These are phyloP conservation scores for Teunomyces atbi DNA, from an alignment of 805 yeast genomes.

Conservation along the genomic window DNA sequence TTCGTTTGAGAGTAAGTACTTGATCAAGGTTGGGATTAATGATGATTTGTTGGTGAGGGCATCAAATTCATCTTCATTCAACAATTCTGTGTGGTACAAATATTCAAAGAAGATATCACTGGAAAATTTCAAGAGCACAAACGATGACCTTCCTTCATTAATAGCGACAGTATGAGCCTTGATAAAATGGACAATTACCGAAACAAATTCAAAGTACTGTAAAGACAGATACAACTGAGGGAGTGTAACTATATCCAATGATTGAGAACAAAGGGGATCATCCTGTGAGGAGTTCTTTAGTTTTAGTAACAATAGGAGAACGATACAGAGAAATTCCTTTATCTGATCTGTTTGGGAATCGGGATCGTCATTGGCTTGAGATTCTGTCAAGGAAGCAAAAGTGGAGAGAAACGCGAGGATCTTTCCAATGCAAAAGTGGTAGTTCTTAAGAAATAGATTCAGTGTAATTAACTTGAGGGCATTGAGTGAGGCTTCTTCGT, in stretches of 20 bases:
- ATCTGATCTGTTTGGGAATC: constrained; percentile 21
- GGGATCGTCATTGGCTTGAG: constrained; percentile 3
- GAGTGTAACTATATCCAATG: constrained; percentile 15
- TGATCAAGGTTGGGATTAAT: constrained; percentile 29
- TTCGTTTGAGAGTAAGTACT: constrained; percentile 31
- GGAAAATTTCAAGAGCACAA: constrained; percentile 34
- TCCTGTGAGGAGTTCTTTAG: constrained; percentile 20
- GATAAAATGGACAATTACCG: constrained; percentile 33
- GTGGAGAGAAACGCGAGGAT: constrained; percentile 31
- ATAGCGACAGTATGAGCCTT: constrained; percentile 22
- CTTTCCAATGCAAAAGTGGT: constrained; percentile 36
- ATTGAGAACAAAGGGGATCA: constrained; percentile 10
- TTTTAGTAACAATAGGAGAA: constrained; percentile 32
- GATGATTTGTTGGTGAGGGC: constrained; percentile 23
- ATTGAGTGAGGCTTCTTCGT: constrained; percentile 30
- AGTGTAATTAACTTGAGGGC: constrained; percentile 36
- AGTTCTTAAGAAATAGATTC: constrained; percentile 40
- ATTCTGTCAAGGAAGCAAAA: constrained; percentile 19
- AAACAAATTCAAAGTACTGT: constrained; percentile 57
- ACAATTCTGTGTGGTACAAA: constrained; percentile 32
- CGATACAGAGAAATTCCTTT: constrained; percentile 36
- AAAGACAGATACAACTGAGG: constrained; percentile 36
- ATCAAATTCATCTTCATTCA: constrained; percentile 34
- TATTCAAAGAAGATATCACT: constrained; percentile 44
- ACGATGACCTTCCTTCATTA: constrained; percentile 22